Conservation (phyloP, 2,329 filamentous ascomycete species). For the Aspergillus tubingensis region DNA sequence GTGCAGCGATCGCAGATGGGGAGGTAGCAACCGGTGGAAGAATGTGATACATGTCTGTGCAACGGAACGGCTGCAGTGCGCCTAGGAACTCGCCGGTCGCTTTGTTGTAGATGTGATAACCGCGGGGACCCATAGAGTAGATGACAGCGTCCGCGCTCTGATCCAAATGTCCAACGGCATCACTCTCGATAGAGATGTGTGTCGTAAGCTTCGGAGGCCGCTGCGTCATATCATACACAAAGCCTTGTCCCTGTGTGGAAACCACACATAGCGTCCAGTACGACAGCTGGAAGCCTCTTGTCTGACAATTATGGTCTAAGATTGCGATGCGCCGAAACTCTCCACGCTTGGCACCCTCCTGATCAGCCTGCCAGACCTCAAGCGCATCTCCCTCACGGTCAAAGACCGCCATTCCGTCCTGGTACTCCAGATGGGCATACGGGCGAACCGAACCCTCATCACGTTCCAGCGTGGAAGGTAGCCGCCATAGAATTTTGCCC, state of each 20-base stretch:
- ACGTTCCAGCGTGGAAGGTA: conserved; percentile 30
- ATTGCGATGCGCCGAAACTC: conserved; percentile 45
- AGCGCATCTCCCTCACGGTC: conserved; percentile 48
- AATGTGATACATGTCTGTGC: conserved; percentile 39
- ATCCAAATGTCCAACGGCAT: conserved; percentile 49
- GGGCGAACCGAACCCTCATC: conserved; percentile 39
- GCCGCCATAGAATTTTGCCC: conserved; percentile 43
- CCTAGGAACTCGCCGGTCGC: conserved; percentile 42
- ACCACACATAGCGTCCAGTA: conserved; percentile 50
- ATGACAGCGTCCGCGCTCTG: conserved; percentile 46
- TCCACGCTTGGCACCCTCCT: conserved; percentile 38
- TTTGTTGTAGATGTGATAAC: conserved; percentile 49
- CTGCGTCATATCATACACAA: conserved; percentile 48
- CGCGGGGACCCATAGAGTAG: conserved; percentile 47
- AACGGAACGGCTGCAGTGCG: conserved; percentile 38
- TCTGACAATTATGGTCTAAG: conserved; percentile 46
- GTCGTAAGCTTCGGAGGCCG: conserved; percentile 37
- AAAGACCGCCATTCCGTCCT: conserved; percentile 50
- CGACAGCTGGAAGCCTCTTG: conserved; percentile 50
- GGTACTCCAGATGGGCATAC: conserved; percentile 52
- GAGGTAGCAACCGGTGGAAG: conserved; percentile 25
- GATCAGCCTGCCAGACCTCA: conserved; percentile 48
- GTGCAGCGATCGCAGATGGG: conserved; percentile 18
- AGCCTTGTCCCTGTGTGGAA: conserved; percentile 47
- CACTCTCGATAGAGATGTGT: conserved; percentile 42